These are phyloP conservation scores for Ephemerocybe angulata DNA, from an alignment of 768 basidiomycete genomes.

Conservation along the genomic window DNA sequence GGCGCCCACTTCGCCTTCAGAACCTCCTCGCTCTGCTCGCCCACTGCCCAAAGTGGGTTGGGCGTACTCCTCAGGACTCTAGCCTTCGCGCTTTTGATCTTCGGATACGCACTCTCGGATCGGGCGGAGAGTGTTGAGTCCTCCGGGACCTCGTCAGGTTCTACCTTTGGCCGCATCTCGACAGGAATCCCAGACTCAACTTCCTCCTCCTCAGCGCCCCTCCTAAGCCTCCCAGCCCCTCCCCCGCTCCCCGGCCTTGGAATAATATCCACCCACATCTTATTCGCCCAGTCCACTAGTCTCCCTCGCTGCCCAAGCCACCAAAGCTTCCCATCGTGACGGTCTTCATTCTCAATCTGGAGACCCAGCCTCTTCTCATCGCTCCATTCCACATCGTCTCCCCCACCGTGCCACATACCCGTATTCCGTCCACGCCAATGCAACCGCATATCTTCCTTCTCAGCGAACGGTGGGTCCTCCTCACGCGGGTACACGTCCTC, in stretches of 20 bases:
- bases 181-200: not conserved
- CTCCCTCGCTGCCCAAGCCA: slow-evolving; percentile 37
- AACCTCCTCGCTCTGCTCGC: not conserved
- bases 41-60: not conserved
- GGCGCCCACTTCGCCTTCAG: slow-evolving; percentile 17
- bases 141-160: not conserved
- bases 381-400: slow-evolving; percentile 6
- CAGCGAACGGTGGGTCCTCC: slow-evolving; percentile 57
- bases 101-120: not conserved
- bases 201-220: not conserved
- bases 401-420: slow-evolving; percentile 45
- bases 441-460: slow-evolving; percentile 52
- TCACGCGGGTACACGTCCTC: slow-evolving; percentile 27
- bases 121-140: not conserved
- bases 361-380: slow-evolving; percentile 37
- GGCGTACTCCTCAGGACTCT: slow-evolving; percentile 2
- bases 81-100: not conserved
- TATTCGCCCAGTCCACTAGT: slow-evolving; percentile 36
- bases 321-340: slow-evolving; percentile 13
- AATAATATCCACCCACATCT: not conserved
- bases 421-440: slow-evolving; percentile 75
- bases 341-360: not conserved
- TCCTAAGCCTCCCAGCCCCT: not conserved
- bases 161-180: not conserved
- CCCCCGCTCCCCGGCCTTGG: not conserved